Evolutionary conservation across 352 stramenopile genomes (phyloP), one percentile per base, ranked within the genome.

Genomic region (Globisporangium rhizosaccharum): DNA sequence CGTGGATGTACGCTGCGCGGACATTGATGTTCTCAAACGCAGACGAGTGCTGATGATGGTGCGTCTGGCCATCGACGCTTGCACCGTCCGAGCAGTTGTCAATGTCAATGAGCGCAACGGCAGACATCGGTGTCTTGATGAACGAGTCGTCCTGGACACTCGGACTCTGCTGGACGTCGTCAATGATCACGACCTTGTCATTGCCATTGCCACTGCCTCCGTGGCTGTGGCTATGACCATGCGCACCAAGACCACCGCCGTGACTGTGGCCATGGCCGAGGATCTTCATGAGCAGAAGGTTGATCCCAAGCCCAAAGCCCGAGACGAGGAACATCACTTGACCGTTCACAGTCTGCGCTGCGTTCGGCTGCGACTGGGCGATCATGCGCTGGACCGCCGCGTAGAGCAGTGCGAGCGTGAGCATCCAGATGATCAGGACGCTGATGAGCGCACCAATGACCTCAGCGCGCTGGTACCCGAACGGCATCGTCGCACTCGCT

Each of bases 1-100:
- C 97, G 72, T 99, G 97, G 59, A 99, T 88, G 72, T 98, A 98
- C 5, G 97, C 96, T 20, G 97, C 96, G n/a, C 90, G 80, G n/a
- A 99, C 81, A 62, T 98, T 98, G 47, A 98, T 87, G 67, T 98
- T 98, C 57, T 90, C 73, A 59, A 85, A 82, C 42, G 72, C 69
- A 2, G 41, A 18, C 14, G 41, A 39, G 33, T 39, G 23, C 2
- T 14, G 41, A 20, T 46, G 41, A 1, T 4, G 12, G 1, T 46
- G 41, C 17, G 41, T 1, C 50, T 17, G 39, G n/a, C 56, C 20
- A 37, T 61, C 62, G 14, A 57, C 17, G 23, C 30, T 46, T 26
- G 50, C 42, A 26, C 47, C 45, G 17, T 65, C 57, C 11, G 61
- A n/a, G 47, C 57, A 68, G n/a, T 56, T 62, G 39, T 66, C 65